Percentiles rank a stretch among this genome's conserved stretches.
phyloP scores from a whole-genome alignment of 495 filamentous ascomycete species.

The Aspergillus campestris region DNA sequence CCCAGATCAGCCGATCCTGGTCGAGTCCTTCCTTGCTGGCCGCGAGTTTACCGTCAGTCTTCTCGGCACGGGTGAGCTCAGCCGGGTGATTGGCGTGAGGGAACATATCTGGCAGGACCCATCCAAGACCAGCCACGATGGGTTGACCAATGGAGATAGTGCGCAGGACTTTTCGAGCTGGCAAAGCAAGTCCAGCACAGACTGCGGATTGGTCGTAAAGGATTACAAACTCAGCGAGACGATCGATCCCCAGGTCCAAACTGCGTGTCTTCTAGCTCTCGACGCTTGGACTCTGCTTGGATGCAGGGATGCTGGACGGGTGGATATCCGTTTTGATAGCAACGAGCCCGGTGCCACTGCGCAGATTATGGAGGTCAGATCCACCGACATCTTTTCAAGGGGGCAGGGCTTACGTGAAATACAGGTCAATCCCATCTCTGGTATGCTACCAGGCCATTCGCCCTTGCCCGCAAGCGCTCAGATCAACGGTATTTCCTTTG shows the following conservation, averaged over 20 bases:
- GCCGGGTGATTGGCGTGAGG: slow-evolving; percentile 8
- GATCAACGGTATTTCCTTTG: slow-evolving; percentile 1
- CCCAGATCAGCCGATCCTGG: slow-evolving; percentile 11
- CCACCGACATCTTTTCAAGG: neutral
- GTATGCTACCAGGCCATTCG: slow-evolving; percentile 6
- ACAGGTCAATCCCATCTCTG: slow-evolving; percentile 6
- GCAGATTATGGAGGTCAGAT: slow-evolving; percentile 7
- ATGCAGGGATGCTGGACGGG: slow-evolving; percentile 14
- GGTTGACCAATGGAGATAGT: neutral
- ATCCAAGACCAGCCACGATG: neutral
- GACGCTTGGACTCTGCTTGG: slow-evolving; percentile 6
- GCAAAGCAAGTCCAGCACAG: slow-evolving; percentile 4
- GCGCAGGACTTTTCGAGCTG: slow-evolving; percentile 1
- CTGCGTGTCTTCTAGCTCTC: slow-evolving; percentile 10
- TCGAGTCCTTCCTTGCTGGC: slow-evolving; percentile 16
- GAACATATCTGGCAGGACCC: slow-evolving; percentile 4
- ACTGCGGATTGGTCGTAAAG: neutral
- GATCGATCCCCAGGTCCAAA: slow-evolving; percentile 6
- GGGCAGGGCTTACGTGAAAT: neutral
- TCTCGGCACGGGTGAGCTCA: slow-evolving; percentile 13
- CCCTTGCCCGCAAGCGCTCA: slow-evolving; percentile 1
- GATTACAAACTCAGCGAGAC: neutral
- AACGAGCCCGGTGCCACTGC: slow-evolving; percentile 1
- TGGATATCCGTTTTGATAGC: slow-evolving; percentile 13
- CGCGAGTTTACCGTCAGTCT: slow-evolving; percentile 20